Conservation (phyloP, 257 asterid species). For the Solanum chaucha region DNA sequence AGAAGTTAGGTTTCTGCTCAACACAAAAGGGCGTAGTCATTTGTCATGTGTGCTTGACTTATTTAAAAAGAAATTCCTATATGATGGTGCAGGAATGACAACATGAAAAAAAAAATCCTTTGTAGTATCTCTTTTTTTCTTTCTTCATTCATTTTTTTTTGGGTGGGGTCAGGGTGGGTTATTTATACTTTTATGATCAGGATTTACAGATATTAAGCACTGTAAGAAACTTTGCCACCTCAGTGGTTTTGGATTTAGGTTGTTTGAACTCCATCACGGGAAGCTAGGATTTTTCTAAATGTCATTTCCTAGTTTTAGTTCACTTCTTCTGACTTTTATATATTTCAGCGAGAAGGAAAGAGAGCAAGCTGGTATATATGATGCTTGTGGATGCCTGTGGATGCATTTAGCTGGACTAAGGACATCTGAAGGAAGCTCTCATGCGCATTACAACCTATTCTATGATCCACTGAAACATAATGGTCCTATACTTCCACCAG, state of each 20-base stretch:
- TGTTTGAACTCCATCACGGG: neutral
- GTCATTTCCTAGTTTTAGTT: neutral
- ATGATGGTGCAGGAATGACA: neutral
- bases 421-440: constrained; percentile 62
- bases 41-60: neutral
- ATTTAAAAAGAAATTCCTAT: neutral
- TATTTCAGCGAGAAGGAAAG: constrained; percentile 81
- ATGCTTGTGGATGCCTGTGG: constrained; percentile 88
- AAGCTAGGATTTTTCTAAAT: neutral
- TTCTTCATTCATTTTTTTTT: neutral
- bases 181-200: neutral
- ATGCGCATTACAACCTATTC: constrained; percentile 71
- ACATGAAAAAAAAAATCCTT: neutral
- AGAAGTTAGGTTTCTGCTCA: neutral
- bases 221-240: neutral
- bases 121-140: no score
- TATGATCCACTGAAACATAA: constrained; percentile 64
- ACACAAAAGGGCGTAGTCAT: neutral
- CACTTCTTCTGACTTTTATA: neutral
- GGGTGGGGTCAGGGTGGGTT: neutral
- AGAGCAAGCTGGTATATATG: constrained; percentile 78
- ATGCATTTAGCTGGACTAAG: constrained; percentile 67
- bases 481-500: constrained; percentile 81
- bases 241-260: neutral
- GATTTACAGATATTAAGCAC: neutral